These are phyloP conservation scores for Zygosaccharomyces kombuchaensis DNA, from an alignment of 805 yeast species.

Conservation along the genomic window DNA sequence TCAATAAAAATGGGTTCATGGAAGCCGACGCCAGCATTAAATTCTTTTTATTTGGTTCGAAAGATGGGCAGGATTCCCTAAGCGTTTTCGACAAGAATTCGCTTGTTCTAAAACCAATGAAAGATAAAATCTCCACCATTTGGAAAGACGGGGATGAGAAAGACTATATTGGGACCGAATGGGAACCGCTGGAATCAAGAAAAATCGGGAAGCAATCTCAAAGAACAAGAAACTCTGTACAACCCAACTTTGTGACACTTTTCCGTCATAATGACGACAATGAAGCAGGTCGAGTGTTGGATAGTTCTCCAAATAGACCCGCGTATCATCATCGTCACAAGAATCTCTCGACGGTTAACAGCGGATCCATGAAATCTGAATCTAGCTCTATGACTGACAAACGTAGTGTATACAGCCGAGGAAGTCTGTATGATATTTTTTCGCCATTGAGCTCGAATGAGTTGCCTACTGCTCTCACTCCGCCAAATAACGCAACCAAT, in stretches of 20 bases:
- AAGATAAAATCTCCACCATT: slow-evolving; percentile 15
- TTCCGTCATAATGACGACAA: slow-evolving; percentile 7
- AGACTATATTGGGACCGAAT: slow-evolving; percentile 12
- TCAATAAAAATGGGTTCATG: slow-evolving; percentile 14
- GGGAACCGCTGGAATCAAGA: background rate
- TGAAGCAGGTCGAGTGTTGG: background rate
- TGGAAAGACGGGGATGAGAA: slow-evolving; percentile 18
- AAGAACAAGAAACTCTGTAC: background rate
- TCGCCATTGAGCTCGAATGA: slow-evolving; percentile 12
- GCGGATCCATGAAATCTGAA: background rate
- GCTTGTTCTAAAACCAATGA: slow-evolving; percentile 8
- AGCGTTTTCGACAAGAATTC: slow-evolving; percentile 6
- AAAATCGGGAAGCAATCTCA: background rate
- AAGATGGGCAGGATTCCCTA: slow-evolving; percentile 1
- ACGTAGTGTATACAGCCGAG: background rate
- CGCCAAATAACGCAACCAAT: slow-evolving; percentile 5
- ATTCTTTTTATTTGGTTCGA: slow-evolving; percentile 15
- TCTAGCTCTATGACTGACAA: background rate
- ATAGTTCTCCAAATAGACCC: background rate
- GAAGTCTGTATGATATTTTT: slow-evolving; percentile 8
- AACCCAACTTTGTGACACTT: slow-evolving; percentile 11
- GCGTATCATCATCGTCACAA: background rate
- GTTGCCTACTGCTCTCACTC: slow-evolving; percentile 12
- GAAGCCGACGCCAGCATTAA: slow-evolving; percentile 10
- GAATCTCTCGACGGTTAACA: background rate